phyloP scores from a whole-genome alignment of 108 stramenopile species.

The Schizochytrium sp. region DNA sequence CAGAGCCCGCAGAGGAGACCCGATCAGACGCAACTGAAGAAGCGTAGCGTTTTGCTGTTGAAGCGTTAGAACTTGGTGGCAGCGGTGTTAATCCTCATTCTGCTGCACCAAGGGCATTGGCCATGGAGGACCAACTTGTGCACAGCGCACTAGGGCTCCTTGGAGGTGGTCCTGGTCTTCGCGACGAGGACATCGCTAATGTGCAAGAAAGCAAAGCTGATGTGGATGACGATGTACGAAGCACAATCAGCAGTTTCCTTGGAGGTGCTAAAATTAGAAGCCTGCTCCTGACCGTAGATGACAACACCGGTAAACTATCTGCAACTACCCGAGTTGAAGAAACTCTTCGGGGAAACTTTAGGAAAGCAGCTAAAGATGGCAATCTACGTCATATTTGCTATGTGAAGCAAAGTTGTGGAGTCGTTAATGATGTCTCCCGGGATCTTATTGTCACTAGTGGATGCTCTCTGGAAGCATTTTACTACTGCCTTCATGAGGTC shows the following conservation, averaged over 20 bases:
- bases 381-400: not conserved
- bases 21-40: too few species aligned
- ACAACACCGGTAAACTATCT: not conserved
- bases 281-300: not conserved
- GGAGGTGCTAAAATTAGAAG: not conserved
- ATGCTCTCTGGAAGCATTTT: conserved; percentile 9
- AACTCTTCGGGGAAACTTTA: not conserved
- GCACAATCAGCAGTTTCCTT: not conserved
- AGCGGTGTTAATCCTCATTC: too few species aligned
- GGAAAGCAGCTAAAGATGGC: too few species aligned
- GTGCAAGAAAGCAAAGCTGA: too few species aligned
- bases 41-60: too few species aligned
- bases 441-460: conserved; percentile 23
- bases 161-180: too few species aligned
- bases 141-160: too few species aligned
- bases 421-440: not conserved
- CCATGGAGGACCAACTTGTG: too few species aligned
- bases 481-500: conserved; percentile 37
- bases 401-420: not conserved
- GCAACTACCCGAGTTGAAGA: conserved; percentile 20
- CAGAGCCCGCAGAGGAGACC: too few species aligned
- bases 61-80: too few species aligned
- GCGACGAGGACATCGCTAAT: too few species aligned
- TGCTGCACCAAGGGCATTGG: too few species aligned
- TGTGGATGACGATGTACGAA: not conserved